phyloP scores from a whole-genome alignment of 1,284 basidiomycete species.

The Melampsora americana region DNA sequence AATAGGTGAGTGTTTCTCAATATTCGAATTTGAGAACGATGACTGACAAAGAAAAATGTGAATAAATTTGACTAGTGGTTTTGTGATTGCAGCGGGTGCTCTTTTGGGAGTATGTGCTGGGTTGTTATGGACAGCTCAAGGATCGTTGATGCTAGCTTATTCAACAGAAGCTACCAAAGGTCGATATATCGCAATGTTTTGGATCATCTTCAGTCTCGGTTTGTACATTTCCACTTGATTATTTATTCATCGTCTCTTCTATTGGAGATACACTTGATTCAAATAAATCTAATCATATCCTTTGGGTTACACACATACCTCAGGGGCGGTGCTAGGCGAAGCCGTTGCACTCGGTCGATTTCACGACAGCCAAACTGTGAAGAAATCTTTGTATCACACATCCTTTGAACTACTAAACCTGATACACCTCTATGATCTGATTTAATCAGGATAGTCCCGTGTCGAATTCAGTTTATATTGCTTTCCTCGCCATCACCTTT shows the following conservation, averaged over 20 bases:
- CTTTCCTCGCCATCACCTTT: conserved; percentile 47
- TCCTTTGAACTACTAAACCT: neutral
- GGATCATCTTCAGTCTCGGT: conserved; percentile 59
- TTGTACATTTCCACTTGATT: neutral
- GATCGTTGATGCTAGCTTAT: conserved; percentile 76
- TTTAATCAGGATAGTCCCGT: conserved; percentile 31
- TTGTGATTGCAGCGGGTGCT: conserved; percentile 67
- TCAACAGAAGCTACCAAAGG: conserved; percentile 71
- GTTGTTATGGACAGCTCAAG: conserved; percentile 65
- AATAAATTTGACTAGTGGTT: conserved; percentile 50
- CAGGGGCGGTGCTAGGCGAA: conserved; percentile 43
- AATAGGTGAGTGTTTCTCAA: conserved; percentile 47
- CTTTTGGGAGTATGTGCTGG: conserved; percentile 78
- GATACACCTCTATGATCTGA: neutral
- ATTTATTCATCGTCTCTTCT: neutral
- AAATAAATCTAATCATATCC: neutral
- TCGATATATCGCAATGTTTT: conserved; percentile 69
- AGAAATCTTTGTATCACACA: neutral
- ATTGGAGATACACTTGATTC: neutral
- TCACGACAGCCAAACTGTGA: conserved; percentile 30
- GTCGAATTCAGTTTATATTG: conserved; percentile 47
- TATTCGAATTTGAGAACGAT: conserved; percentile 58
- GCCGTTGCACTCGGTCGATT: conserved; percentile 32
- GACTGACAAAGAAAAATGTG: conserved; percentile 54
- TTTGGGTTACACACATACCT: neutral